Conservation (phyloP, 148 eudicot genomes). For the Camellia lanceoleosa region DNA sequence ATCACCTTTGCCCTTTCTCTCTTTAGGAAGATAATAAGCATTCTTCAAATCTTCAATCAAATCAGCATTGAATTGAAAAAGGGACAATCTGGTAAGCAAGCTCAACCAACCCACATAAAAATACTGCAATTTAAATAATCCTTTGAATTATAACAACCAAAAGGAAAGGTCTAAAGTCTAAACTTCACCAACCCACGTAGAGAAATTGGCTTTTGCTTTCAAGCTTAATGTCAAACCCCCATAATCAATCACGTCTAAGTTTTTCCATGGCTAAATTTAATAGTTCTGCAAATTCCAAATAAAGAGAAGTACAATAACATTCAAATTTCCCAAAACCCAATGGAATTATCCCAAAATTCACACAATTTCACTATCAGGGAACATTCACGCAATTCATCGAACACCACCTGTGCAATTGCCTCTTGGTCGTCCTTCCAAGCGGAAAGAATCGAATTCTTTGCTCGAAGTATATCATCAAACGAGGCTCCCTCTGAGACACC, state of each 20-base stretch:
- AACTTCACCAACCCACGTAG: background rate
- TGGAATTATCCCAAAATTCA: background rate
- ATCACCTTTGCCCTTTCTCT: background rate
- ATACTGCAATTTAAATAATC: background rate
- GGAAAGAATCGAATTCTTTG: slow-evolving; percentile 64
- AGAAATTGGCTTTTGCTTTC: background rate
- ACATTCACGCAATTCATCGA: too few species aligned
- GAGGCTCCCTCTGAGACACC: slow-evolving; percentile 83
- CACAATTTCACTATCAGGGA: background rate
- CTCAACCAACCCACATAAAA: background rate
- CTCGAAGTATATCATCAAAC: slow-evolving; percentile 81
- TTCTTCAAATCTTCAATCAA: background rate
- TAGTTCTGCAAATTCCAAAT: background rate
- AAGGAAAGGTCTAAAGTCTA: background rate
- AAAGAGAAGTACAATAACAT: background rate
- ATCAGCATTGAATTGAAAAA: background rate
- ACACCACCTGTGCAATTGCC: slow-evolving; percentile 60
- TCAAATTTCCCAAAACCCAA: background rate
- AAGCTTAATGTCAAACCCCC: background rate
- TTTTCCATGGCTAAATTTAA: background rate
- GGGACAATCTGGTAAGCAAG: background rate
- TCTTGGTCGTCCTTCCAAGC: slow-evolving; percentile 67
- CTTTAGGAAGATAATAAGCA: background rate
- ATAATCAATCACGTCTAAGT: background rate
- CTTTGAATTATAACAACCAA: background rate